A percentile compares a stretch with the other conserved stretches of the same genome.
phyloP scores from a whole-genome alignment of 768 basidiomycete genomes.

The Daedaleopsis nitida region DNA sequence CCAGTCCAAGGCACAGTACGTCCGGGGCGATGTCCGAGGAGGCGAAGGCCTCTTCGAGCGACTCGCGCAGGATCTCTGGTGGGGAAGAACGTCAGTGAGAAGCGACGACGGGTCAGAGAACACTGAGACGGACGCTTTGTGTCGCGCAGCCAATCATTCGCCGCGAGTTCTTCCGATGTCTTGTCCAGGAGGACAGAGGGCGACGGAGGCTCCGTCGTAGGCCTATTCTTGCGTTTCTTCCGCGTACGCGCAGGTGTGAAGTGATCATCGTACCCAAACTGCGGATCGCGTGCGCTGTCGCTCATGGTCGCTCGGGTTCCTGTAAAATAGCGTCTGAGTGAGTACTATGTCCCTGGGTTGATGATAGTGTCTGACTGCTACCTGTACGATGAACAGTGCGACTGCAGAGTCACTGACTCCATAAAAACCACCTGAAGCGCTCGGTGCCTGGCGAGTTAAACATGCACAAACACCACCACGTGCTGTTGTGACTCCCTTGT shows the following conservation, averaged over 20 bases:
- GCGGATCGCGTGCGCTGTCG: background rate
- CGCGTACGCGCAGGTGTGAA: constrained; percentile 54
- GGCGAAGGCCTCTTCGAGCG: constrained; percentile 19
- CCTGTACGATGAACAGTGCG: too few species aligned
- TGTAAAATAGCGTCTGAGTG: background rate
- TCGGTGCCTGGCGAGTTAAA: background rate
- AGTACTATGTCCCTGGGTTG: background rate
- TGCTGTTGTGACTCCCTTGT: background rate
- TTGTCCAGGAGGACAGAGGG: constrained; percentile 43
- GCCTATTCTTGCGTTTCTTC: constrained; percentile 53
- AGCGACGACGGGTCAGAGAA: background rate
- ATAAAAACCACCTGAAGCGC: background rate
- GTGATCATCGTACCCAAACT: constrained; percentile 48
- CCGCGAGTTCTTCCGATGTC: constrained; percentile 47
- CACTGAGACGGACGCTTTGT: constrained; percentile 38
- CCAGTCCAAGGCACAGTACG: constrained; percentile 73
- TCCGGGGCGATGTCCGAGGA: constrained; percentile 24
- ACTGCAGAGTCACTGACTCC: background rate
- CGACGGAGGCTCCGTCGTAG: constrained; percentile 33
- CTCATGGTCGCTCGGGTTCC: background rate
- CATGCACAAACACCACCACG: background rate
- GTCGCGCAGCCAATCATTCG: constrained; percentile 54
- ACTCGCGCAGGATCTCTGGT: constrained; percentile 28
- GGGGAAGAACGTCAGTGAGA: constrained; percentile 14
- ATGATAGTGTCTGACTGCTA: too few species aligned